phyloP scores from a whole-genome alignment of 192 early-diverging fungal species.

The Rhizoclosmatium sp. region DNA sequence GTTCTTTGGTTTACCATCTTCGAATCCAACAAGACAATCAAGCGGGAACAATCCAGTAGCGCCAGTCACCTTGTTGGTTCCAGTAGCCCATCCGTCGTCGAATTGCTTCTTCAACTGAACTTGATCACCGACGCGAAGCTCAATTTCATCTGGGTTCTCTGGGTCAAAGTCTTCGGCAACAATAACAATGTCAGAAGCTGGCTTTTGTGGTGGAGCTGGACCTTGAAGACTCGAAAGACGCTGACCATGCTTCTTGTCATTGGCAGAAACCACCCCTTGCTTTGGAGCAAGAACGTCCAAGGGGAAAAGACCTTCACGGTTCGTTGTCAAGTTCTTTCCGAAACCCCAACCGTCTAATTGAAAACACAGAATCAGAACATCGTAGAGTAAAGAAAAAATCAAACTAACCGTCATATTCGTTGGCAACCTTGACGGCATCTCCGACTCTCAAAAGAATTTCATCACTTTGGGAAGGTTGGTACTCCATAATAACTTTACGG shows the following conservation, averaged over 20 bases:
- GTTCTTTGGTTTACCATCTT: not conserved
- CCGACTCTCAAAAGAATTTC: constrained; percentile 26
- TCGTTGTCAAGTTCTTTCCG: not conserved
- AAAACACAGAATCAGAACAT: not conserved
- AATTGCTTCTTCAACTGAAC: not conserved
- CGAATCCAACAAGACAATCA: constrained; percentile 11
- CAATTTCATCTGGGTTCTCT: constrained; percentile 17
- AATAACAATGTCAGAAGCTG: not conserved
- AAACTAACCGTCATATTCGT: constrained; percentile 21
- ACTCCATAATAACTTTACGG: not conserved
- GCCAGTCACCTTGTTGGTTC: constrained; percentile 24
- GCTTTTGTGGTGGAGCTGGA: not conserved
- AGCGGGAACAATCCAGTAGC: constrained; percentile 19
- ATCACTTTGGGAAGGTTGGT: not conserved
- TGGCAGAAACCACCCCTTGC: not conserved
- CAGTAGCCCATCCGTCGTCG: constrained; percentile 32
- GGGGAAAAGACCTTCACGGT: constrained; percentile 24
- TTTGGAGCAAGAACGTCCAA: constrained; percentile 5
- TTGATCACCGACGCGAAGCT: not conserved
- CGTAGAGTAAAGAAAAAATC: not conserved
- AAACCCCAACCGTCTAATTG: constrained; percentile 26
- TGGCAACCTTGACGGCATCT: constrained; percentile 13
- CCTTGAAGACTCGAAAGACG: constrained; percentile 7
- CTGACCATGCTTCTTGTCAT: constrained; percentile 6
- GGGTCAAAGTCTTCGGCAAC: constrained; percentile 7